Evolutionary conservation across 495 filamentous ascomycete species (phyloP).

Genomic region (Penicillium atrosanguineum): DNA sequence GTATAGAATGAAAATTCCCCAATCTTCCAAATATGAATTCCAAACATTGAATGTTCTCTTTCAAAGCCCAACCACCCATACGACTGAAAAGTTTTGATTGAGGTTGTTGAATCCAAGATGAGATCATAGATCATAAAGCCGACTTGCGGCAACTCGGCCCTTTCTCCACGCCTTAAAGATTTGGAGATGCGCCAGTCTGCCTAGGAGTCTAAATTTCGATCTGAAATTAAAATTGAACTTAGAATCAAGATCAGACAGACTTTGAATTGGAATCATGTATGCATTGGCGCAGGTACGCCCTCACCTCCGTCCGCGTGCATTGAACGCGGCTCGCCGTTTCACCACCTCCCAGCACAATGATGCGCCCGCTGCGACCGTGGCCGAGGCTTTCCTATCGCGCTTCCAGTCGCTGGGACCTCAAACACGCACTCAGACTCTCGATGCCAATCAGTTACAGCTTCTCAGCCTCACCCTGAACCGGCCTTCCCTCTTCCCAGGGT

Average conservation of each 20-base stretch:
- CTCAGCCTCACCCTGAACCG: conserved; percentile 54
- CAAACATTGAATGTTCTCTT: no score
- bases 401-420: conserved; percentile 43
- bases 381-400: conserved; percentile 42
- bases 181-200: conserved; percentile 3
- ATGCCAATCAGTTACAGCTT: conserved; percentile 58
- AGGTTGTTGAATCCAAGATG: neutral
- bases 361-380: conserved; percentile 31
- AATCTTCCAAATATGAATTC: no score
- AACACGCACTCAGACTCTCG: conserved; percentile 48
- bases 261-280: neutral
- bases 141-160: conserved; percentile 5
- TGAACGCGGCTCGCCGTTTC: neutral
- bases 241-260: no score
- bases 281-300: neutral
- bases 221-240: no score
- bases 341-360: conserved; percentile 14
- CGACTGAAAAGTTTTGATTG: no score
- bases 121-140: conserved; percentile 2
- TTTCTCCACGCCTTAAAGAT: conserved; percentile 5
- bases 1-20: no score
- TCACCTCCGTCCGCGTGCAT: neutral
- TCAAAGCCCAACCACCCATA: no score
- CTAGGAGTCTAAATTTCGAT: neutral
- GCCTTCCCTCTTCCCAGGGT: conserved; percentile 32